Evolutionary conservation across 2,329 filamentous ascomycete species (phyloP).

Genomic region (Helotiales sp.): DNA sequence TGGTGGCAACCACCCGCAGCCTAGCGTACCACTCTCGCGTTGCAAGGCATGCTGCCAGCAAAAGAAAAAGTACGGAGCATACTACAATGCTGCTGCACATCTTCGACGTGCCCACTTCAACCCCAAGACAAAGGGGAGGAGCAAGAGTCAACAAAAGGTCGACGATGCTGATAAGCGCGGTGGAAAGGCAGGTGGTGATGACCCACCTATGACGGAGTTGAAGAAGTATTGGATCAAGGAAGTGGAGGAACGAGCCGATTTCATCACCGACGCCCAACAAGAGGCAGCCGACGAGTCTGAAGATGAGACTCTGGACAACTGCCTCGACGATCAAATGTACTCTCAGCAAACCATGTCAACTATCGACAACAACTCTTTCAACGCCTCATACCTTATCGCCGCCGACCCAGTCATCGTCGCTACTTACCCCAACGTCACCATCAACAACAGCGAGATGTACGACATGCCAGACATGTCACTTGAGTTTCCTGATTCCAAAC

Average conservation of each 20-base stretch:
- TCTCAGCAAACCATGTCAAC: slow-evolving; percentile 30
- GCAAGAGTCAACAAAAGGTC: slow-evolving; percentile 43
- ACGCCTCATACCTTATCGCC: slow-evolving; percentile 17
- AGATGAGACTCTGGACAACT: slow-evolving; percentile 44
- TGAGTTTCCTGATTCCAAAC: slow-evolving; percentile 23
- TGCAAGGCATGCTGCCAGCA: slow-evolving; percentile 74
- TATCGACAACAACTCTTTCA: slow-evolving; percentile 32
- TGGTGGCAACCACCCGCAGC: slow-evolving; percentile 53
- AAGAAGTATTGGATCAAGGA: slow-evolving; percentile 65
- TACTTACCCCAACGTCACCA: slow-evolving; percentile 20
- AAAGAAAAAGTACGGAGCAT: slow-evolving; percentile 89
- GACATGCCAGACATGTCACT: slow-evolving; percentile 28
- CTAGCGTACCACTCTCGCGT: slow-evolving; percentile 62
- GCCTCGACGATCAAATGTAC: slow-evolving; percentile 32
- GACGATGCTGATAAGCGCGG: slow-evolving; percentile 54
- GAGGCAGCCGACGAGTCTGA: slow-evolving; percentile 45
- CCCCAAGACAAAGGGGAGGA: slow-evolving; percentile 57
- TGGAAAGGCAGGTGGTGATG: slow-evolving; percentile 59
- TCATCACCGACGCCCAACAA: slow-evolving; percentile 37
- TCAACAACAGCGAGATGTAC: slow-evolving; percentile 24
- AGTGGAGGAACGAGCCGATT: slow-evolving; percentile 48
- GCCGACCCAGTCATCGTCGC: slow-evolving; percentile 16
- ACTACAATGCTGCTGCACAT: slow-evolving; percentile 95
- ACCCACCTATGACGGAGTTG: slow-evolving; percentile 61
- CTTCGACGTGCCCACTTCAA: slow-evolving; percentile 88